A percentile compares a stretch with the other conserved stretches of the same genome.
These are phyloP conservation scores for Colletotrichum costaricense DNA, from an alignment of 2,329 filamentous ascomycete genomes.

Conservation along the genomic window DNA sequence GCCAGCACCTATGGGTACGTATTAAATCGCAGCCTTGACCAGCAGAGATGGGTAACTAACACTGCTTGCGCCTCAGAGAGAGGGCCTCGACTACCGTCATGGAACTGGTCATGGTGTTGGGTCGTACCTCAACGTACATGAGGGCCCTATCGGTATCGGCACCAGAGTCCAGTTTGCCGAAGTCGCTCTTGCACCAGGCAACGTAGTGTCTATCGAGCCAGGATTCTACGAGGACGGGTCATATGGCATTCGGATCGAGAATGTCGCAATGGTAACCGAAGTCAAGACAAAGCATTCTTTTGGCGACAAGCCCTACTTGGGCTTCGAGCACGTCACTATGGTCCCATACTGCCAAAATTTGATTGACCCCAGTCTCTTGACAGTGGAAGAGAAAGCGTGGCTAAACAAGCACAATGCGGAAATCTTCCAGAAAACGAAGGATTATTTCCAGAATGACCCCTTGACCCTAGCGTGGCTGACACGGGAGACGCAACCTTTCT, in stretches of 20 bases:
- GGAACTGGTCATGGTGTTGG: slow-evolving; percentile 97
- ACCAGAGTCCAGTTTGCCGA: slow-evolving; percentile 92
- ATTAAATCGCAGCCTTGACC: slow-evolving; percentile 6
- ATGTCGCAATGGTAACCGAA: slow-evolving; percentile 91
- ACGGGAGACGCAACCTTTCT: slow-evolving; percentile 81
- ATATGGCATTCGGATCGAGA: slow-evolving; percentile 97
- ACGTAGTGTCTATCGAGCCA: slow-evolving; percentile 95
- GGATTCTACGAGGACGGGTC: slow-evolving; percentile 97
- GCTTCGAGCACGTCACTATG: slow-evolving; percentile 98
- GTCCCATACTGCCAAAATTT: slow-evolving; percentile 92
- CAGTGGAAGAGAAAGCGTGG: slow-evolving; percentile 81
- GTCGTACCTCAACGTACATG: slow-evolving; percentile 95
- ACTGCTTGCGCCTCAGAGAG: slow-evolving; percentile 53
- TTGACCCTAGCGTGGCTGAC: slow-evolving; percentile 83
- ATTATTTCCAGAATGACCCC: slow-evolving; percentile 79
- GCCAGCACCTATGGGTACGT: slow-evolving; percentile 90
- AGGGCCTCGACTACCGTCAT: slow-evolving; percentile 94
- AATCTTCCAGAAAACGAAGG: slow-evolving; percentile 83
- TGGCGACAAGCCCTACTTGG: slow-evolving; percentile 92
- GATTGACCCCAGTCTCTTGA: slow-evolving; percentile 80
- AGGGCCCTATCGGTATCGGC: slow-evolving; percentile 96
- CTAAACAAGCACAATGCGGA: slow-evolving; percentile 87
- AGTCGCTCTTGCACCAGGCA: slow-evolving; percentile 88
- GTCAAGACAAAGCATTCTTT: slow-evolving; percentile 89
- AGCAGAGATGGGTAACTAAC: slow-evolving; percentile 36